Conservation (phyloP, 163 green algal species). For the Scenedesmus sp. region DNA sequence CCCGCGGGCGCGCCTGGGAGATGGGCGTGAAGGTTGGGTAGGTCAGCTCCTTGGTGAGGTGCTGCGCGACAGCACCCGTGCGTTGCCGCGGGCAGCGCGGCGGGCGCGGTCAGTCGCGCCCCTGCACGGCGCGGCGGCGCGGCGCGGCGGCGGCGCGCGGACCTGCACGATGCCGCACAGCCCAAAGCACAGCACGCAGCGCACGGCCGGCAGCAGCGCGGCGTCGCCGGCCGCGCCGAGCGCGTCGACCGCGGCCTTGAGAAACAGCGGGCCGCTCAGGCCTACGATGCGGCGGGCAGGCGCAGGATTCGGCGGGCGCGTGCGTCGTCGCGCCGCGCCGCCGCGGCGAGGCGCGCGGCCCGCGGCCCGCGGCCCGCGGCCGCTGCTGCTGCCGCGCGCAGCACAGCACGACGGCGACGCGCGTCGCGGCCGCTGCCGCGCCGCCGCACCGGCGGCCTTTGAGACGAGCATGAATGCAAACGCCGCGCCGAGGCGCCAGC, state of each 20-base stretch:
- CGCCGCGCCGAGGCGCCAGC: slow-evolving; percentile 65
- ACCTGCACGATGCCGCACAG: slow-evolving; percentile 17
- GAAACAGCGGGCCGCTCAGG: slow-evolving; percentile 76
- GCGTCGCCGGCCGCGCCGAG: slow-evolving; percentile 48
- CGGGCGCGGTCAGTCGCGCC: slow-evolving; percentile 57
- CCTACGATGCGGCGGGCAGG: slow-evolving; percentile 64
- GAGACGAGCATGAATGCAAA: slow-evolving; percentile 68
- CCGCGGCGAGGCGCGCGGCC: too few relatives aligned
- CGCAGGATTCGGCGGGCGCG: too few relatives aligned
- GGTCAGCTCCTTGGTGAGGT: slow-evolving; percentile 89
- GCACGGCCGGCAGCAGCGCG: slow-evolving; percentile 21
- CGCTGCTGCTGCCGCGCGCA: not conserved
- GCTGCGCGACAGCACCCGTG: too few relatives aligned
- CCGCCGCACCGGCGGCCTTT: slow-evolving; percentile 60
- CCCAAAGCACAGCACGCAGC: slow-evolving; percentile 33
- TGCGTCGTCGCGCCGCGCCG: too few relatives aligned
- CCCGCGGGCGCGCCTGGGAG: slow-evolving; percentile 75
- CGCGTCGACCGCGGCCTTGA: slow-evolving; percentile 86
- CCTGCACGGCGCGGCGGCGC: slow-evolving; percentile 16
- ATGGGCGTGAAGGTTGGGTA: slow-evolving; percentile 88
- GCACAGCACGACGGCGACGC: not conserved
- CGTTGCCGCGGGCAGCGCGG: slow-evolving; percentile 79
- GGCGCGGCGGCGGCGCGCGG: slow-evolving; percentile 7
- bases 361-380: too few relatives aligned
- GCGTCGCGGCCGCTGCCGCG: too few relatives aligned